These are phyloP conservation scores for Priceomyces medius DNA, from an alignment of 805 yeast species.

Conservation along the genomic window DNA sequence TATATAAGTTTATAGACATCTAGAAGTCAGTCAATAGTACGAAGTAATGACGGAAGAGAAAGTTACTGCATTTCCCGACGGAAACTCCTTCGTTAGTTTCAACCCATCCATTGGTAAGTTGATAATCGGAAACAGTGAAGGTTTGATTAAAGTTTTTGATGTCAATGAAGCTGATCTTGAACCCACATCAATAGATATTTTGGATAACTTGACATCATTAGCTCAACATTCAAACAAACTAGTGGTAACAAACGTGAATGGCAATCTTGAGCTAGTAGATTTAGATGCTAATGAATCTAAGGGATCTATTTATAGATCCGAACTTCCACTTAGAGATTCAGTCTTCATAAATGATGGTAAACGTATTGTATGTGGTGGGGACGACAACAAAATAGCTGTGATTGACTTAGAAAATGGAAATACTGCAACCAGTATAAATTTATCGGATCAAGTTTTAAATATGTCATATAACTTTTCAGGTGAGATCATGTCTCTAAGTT, in stretches of 20 bases:
- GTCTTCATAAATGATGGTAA: constrained; percentile 61
- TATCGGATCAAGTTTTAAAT: constrained; percentile 56
- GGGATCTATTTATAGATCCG: constrained; percentile 43
- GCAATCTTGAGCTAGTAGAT: constrained; percentile 44
- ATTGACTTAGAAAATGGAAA: constrained; percentile 39
- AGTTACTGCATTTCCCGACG: constrained; percentile 42
- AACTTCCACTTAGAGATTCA: constrained; percentile 51
- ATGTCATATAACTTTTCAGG: constrained; percentile 56
- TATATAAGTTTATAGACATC: background rate
- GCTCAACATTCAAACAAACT: constrained; percentile 16
- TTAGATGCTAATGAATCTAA: constrained; percentile 25
- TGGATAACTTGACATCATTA: constrained; percentile 47
- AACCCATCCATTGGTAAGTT: constrained; percentile 26
- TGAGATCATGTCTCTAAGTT: constrained; percentile 56
- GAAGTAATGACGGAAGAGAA: constrained; percentile 24
- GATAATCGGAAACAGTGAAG: constrained; percentile 53
- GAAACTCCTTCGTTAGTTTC: constrained; percentile 35
- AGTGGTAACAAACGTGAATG: constrained; percentile 40
- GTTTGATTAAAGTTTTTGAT: constrained; percentile 53
- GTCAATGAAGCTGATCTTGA: constrained; percentile 52
- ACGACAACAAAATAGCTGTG: constrained; percentile 55
- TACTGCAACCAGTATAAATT: constrained; percentile 27
- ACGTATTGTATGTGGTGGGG: constrained; percentile 62
- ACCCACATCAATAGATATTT: constrained; percentile 57
- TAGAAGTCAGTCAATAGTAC: background rate